Evolutionary conservation across 2,329 filamentous ascomycete genomes (phyloP).

Genomic region (Talaromyces sp.): DNA sequence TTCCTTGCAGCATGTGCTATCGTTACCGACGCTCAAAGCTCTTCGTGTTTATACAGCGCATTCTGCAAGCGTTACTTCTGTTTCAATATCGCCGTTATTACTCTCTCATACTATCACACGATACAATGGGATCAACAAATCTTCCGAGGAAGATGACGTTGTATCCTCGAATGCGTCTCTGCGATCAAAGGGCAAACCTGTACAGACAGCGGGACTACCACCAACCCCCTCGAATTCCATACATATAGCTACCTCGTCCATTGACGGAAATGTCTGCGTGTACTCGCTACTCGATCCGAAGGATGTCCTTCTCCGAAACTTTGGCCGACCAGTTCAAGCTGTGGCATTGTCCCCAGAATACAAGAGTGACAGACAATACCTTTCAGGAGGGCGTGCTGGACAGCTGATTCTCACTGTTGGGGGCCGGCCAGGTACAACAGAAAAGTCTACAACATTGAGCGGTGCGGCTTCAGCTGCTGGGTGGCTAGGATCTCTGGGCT

Average conservation of each 20-base stretch:
- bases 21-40: conserved; percentile 73
- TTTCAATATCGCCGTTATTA: conserved; percentile 86
- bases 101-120: conserved; percentile 49
- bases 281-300: conserved; percentile 80
- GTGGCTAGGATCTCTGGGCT: conserved; percentile 84
- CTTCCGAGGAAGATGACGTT: conserved; percentile 26
- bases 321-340: conserved; percentile 84
- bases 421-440: conserved; percentile 69
- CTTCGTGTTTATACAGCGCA: conserved; percentile 88
- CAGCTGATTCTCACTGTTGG: conserved; percentile 81
- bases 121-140: conserved; percentile 32
- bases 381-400: conserved; percentile 85
- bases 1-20: conserved; percentile 66
- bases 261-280: conserved; percentile 93
- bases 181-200: conserved; percentile 28
- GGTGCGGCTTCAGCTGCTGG: conserved; percentile 72
- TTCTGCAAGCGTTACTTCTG: conserved; percentile 78
- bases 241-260: conserved; percentile 86
- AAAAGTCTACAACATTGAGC: conserved; percentile 77
- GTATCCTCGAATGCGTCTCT: conserved; percentile 26
- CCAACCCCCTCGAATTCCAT: conserved; percentile 83
- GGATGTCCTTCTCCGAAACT: conserved; percentile 88
- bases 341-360: conserved; percentile 94
- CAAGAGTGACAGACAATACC: conserved; percentile 78
- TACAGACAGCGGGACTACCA: conserved; percentile 46